Percentiles rank a stretch among this genome's conserved stretches.
Conservation (phyloP, 495 filamentous ascomycete species). For the Rostrohypoxylon terebratum region DNA sequence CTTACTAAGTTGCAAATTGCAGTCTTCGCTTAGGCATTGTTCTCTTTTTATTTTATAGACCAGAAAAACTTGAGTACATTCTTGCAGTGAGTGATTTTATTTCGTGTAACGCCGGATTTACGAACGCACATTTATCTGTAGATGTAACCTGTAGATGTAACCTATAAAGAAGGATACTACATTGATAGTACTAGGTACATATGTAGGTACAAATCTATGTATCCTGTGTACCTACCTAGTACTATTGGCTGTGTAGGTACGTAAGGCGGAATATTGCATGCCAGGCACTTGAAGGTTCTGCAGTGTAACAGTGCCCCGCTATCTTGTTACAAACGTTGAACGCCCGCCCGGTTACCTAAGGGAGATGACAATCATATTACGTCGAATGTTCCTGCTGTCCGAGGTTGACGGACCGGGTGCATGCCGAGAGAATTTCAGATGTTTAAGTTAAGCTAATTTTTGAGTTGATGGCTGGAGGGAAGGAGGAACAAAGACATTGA, state of each 20-base stretch:
- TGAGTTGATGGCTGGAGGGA: background rate
- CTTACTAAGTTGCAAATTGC: constrained; percentile 34
- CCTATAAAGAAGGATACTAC: background rate
- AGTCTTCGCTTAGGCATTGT: constrained; percentile 10
- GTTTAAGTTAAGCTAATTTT: background rate
- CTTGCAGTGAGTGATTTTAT: constrained; percentile 19
- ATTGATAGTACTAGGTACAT: too few relatives aligned
- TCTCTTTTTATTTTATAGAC: constrained; percentile 10
- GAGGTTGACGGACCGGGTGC: constrained; percentile 19
- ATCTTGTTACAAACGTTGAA: constrained; percentile 1
- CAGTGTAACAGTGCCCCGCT: constrained; percentile 36
- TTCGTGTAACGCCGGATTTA: background rate
- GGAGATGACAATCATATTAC: constrained; percentile 37
- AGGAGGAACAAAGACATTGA: constrained; percentile 18
- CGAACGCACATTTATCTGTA: too few relatives aligned
- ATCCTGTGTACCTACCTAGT: too few relatives aligned
- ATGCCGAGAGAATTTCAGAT: constrained; percentile 4
- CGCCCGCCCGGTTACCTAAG: constrained; percentile 4
- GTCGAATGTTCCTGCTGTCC: constrained; percentile 38
- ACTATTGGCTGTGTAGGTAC: too few relatives aligned
- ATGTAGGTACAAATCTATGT: background rate
- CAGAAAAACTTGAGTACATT: constrained; percentile 23
- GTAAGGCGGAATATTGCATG: background rate
- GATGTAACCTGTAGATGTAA: too few relatives aligned
- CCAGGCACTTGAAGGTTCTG: background rate